A percentile compares a stretch with the other conserved stretches of the same genome.
These are phyloP conservation scores for Tylopilus felleus DNA, from an alignment of 768 basidiomycete genomes.

Conservation along the genomic window DNA sequence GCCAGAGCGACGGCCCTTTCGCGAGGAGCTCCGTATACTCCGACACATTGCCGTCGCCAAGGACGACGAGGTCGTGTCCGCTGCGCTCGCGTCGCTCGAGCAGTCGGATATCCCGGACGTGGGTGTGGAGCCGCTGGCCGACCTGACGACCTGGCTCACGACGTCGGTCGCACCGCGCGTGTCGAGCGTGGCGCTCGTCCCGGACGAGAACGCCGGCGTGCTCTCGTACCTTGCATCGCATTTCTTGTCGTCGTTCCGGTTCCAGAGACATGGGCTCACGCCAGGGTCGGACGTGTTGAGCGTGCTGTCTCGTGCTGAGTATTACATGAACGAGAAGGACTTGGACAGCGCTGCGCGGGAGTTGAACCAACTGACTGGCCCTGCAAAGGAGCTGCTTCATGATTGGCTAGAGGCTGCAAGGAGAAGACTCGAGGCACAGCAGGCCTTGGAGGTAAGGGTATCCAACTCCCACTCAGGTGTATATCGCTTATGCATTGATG, in stretches of 20 bases:
- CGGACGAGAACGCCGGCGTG: conserved; percentile 85
- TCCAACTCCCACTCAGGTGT: background rate
- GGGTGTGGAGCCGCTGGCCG: conserved; percentile 84
- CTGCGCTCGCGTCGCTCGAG: conserved; percentile 69
- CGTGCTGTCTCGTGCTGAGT: conserved; percentile 84
- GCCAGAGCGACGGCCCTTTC: conserved; percentile 76
- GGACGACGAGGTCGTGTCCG: conserved; percentile 63
- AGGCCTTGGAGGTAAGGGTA: conserved; percentile 73
- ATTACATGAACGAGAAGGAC: conserved; percentile 88
- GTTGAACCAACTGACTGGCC: conserved; percentile 85
- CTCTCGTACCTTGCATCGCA: conserved; percentile 84
- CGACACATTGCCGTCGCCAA: conserved; percentile 68
- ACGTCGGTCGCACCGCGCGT: conserved; percentile 80
- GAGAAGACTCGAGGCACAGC: conserved; percentile 83
- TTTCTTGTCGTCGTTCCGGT: conserved; percentile 68
- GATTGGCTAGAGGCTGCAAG: conserved; percentile 95
- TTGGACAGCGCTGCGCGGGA: conserved; percentile 80
- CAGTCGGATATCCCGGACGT: conserved; percentile 70
- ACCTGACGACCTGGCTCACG: conserved; percentile 89
- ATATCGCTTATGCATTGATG: conserved; percentile 9
- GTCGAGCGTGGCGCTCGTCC: conserved; percentile 86
- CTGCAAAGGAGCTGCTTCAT: conserved; percentile 64
- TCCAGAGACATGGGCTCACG: conserved; percentile 69
- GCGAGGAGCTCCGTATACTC: conserved; percentile 82
- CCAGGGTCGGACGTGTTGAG: conserved; percentile 83